Percentiles rank a stretch among this genome's conserved stretches.
Evolutionary conservation across 2,329 filamentous ascomycete species (phyloP).

Genomic region (Colletotrichum sojae): DNA sequence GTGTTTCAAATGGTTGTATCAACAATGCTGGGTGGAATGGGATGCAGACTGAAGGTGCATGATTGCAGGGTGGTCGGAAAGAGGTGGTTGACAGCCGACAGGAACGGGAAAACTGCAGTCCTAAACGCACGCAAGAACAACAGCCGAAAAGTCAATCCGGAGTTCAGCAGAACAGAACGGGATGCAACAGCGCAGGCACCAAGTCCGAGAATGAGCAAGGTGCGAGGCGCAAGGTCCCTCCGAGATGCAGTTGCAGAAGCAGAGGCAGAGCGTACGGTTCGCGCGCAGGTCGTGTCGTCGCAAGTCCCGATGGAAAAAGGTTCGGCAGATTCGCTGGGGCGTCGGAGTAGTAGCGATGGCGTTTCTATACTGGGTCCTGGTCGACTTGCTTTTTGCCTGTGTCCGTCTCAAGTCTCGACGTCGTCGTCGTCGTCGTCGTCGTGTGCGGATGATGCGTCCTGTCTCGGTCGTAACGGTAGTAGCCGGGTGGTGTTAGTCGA

Average conservation of each 20-base stretch:
- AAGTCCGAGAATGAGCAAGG: too few relatives aligned
- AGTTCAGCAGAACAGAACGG: constrained; percentile 24
- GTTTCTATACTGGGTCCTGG: background rate
- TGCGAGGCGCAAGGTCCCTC: too few relatives aligned
- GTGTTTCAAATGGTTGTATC: constrained; percentile 47
- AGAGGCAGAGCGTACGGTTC: constrained; percentile 19
- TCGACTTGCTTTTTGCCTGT: background rate
- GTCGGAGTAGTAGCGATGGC: constrained; percentile 6
- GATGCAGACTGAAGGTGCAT: constrained; percentile 42
- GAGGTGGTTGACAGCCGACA: constrained; percentile 14
- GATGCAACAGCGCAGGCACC: too few relatives aligned
- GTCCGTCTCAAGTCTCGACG: background rate
- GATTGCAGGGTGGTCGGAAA: constrained; percentile 38
- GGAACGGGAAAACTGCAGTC: constrained; percentile 5
- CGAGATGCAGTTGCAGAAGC: constrained; percentile 11
- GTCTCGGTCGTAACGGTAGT: constrained; percentile 22
- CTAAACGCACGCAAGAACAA: constrained; percentile 21
- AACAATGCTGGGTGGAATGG: constrained; percentile 46
- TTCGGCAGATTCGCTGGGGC: constrained; percentile 11
- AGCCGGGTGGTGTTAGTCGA: constrained; percentile 29
- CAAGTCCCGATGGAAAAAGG: constrained; percentile 24
- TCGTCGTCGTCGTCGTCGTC: background rate
- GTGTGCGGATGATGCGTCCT: constrained; percentile 31
- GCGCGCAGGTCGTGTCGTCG: constrained; percentile 27
- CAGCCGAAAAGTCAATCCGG: constrained; percentile 11